These are phyloP conservation scores for Myriosclerotinia duriaeana DNA, from an alignment of 2,329 filamentous ascomycete genomes.

Conservation along the genomic window DNA sequence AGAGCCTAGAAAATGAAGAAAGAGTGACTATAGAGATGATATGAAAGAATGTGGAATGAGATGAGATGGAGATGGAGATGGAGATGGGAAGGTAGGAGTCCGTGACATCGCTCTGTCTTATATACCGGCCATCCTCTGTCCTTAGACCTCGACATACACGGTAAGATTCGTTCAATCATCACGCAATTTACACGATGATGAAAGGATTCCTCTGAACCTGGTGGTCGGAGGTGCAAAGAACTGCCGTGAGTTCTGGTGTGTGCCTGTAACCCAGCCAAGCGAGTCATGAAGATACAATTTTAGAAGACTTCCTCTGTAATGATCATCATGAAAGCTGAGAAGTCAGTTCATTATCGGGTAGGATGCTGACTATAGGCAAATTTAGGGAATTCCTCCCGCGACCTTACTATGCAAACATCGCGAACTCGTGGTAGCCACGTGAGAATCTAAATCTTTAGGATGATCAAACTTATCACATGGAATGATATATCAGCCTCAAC, in stretches of 20 bases:
- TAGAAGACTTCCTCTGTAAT: constrained; percentile 2
- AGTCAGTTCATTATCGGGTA: neutral
- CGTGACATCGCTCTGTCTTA: constrained; percentile 15
- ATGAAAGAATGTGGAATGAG: constrained; percentile 20
- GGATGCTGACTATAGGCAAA: constrained; percentile 11
- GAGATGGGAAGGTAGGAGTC: neutral
- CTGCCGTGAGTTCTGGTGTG: neutral
- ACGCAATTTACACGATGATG: constrained; percentile 1
- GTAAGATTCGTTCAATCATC: neutral
- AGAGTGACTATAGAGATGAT: constrained; percentile 17
- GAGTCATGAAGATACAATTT: neutral
- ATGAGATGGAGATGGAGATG: constrained; percentile 22
- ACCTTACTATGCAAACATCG: neutral
- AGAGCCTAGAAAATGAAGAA: constrained; percentile 15
- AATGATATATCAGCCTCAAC: constrained; percentile 16
- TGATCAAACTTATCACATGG: constrained; percentile 16
- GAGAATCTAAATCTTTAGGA: constrained; percentile 1
- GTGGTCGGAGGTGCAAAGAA: constrained; percentile 12
- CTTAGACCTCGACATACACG: neutral
- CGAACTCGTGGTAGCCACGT: neutral
- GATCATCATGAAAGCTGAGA: neutral
- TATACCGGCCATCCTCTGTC: constrained; percentile 8
- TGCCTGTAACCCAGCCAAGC: constrained; percentile 5
- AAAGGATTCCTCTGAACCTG: constrained; percentile 16
- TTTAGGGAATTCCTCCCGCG: neutral